phyloP scores from a whole-genome alignment of 495 filamentous ascomycete genomes.

The Chaetomidium leptoderma region DNA sequence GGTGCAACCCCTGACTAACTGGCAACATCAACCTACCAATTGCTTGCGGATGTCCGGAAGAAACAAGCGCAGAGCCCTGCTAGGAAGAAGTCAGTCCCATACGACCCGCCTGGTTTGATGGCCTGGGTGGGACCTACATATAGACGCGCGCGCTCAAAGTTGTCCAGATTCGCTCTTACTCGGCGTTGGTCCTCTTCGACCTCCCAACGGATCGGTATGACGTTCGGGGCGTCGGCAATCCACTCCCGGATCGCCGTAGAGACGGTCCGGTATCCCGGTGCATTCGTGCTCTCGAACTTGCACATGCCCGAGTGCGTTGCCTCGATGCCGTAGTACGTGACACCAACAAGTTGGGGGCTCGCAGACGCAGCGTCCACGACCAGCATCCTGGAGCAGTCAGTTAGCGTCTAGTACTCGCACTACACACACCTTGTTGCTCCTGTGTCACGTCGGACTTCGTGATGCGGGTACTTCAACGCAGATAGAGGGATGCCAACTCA shows the following conservation, averaged over 20 bases:
- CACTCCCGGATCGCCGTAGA: constrained; percentile 69
- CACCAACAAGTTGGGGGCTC: constrained; percentile 67
- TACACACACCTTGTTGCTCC: background rate
- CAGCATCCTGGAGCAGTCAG: constrained; percentile 28
- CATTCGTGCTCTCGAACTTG: constrained; percentile 69
- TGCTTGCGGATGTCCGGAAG: constrained; percentile 15
- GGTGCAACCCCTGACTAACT: constrained; percentile 8
- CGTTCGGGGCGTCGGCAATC: constrained; percentile 53
- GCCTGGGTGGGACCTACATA: constrained; percentile 35
- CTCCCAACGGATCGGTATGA: constrained; percentile 59
- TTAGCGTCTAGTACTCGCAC: constrained; percentile 1
- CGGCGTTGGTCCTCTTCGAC: constrained; percentile 56
- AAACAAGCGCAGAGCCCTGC: constrained; percentile 12
- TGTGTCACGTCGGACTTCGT: background rate
- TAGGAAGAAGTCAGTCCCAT: background rate
- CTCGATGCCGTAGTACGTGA: constrained; percentile 73
- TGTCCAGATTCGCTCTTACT: constrained; percentile 39
- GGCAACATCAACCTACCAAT: constrained; percentile 24
- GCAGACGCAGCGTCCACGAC: constrained; percentile 76
- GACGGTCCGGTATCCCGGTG: constrained; percentile 71
- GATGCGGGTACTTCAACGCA: background rate
- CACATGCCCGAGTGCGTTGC: constrained; percentile 84
- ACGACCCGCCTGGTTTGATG: background rate
- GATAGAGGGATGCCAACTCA: constrained; percentile 9
- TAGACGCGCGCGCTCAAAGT: constrained; percentile 39